Evolutionary conservation across 352 stramenopile species (phyloP).

Genomic region (Globisporangium iwayamae): DNA sequence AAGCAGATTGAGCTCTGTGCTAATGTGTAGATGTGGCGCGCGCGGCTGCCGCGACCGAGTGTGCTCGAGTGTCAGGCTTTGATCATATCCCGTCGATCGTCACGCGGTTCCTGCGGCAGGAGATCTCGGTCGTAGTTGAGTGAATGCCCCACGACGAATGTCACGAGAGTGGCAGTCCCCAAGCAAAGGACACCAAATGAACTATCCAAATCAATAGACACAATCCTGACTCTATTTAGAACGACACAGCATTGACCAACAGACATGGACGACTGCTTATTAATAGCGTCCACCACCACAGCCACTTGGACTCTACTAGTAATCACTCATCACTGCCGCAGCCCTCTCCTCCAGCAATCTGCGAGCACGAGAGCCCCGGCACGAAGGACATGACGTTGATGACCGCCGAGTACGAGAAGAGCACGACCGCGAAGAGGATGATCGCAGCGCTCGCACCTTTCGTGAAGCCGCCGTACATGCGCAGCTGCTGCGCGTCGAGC

Average conservation of each 20-base stretch:
- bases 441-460: constrained; percentile 42
- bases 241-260: no score
- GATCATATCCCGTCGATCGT: background rate
- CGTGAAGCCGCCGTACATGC: constrained; percentile 61
- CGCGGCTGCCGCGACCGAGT: background rate
- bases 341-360: constrained; percentile 31
- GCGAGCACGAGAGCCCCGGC: constrained; percentile 26
- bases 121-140: no score
- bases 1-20: no score
- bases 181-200: no score
- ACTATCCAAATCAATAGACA: no score
- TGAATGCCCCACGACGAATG: no score
- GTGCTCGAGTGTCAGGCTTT: background rate
- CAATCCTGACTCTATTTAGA: no score
- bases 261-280: no score
- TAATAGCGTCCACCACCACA: no score
- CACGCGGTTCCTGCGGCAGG: background rate
- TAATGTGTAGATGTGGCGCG: no score
- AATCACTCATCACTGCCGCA: constrained; percentile 17
- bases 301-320: no score
- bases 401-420: constrained; percentile 47
- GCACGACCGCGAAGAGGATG: constrained; percentile 24
- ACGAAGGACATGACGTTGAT: constrained; percentile 45
- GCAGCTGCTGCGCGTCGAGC: constrained; percentile 59
- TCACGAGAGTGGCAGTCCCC: no score